Conservation (phyloP, 176 grass and related monocot genomes). For the Thinopyrum elongatum region DNA sequence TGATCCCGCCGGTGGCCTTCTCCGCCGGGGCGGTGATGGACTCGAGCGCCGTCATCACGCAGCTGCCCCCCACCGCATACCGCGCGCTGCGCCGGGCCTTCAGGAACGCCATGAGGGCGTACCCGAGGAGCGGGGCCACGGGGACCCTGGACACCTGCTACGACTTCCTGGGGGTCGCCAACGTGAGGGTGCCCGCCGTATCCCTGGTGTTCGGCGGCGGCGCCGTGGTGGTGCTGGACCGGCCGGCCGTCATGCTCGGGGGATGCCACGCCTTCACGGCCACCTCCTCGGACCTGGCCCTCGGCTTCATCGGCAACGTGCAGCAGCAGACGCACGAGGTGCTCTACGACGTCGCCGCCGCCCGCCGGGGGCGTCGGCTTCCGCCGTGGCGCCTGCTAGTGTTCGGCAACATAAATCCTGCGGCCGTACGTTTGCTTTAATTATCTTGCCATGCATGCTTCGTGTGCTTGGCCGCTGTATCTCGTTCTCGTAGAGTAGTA, state of each 20-base stretch:
- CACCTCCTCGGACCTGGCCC: constrained; percentile 11
- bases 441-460: no score
- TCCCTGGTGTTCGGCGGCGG: constrained; percentile 23
- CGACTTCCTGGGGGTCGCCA: constrained; percentile 33
- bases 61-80: constrained; percentile 49
- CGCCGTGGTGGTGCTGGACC: constrained; percentile 1
- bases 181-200: constrained; percentile 29
- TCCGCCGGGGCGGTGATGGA: constrained; percentile 47
- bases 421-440: no score
- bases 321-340: constrained; percentile 61
- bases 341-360: constrained; percentile 30
- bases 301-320: constrained; percentile 51
- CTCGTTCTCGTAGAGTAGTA: no score
- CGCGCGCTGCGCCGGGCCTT: constrained; percentile 45
- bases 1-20: constrained; percentile 30
- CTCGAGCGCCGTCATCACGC: constrained; percentile 51
- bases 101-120: constrained; percentile 27
- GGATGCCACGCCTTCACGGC: constrained; percentile 54
- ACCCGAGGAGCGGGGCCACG: not conserved
- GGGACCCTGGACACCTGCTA: constrained; percentile 42
- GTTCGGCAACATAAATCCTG: no score
- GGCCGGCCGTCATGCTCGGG: constrained; percentile 27
- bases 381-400: not conserved
- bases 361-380: not conserved
- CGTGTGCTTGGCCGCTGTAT: no score